Percentiles rank a stretch among this genome's conserved stretches.
These are phyloP conservation scores for Fusarium goolgardi DNA, from an alignment of 2,329 filamentous ascomycete species.

Conservation along the genomic window DNA sequence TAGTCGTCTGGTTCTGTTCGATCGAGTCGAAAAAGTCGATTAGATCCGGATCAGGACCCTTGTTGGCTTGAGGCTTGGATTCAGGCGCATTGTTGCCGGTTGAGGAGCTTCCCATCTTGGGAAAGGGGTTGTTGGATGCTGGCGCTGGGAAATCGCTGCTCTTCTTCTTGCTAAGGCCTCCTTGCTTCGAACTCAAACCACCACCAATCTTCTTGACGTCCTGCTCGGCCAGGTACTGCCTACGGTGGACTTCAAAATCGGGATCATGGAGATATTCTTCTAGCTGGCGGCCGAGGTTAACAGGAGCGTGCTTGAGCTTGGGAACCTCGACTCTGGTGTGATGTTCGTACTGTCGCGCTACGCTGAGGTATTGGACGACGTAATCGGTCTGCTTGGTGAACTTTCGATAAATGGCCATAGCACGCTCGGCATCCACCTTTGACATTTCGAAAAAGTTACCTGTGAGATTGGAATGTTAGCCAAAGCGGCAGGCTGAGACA, in stretches of 20 bases:
- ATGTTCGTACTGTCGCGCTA: constrained; percentile 90
- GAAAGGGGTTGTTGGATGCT: constrained; percentile 59
- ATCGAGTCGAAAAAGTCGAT: constrained; percentile 97
- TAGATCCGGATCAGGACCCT: constrained; percentile 78
- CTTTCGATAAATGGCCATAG: constrained; percentile 89
- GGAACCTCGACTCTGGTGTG: constrained; percentile 94
- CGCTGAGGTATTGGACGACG: constrained; percentile 88
- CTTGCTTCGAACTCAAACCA: constrained; percentile 47
- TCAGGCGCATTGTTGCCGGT: constrained; percentile 48
- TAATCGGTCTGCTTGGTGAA: constrained; percentile 93
- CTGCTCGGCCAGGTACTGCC: constrained; percentile 91
- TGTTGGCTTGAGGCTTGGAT: constrained; percentile 63
- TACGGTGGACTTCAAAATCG: constrained; percentile 92
- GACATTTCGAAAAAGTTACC: constrained; percentile 99
- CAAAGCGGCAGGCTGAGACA: constrained; percentile 19
- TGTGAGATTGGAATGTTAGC: constrained; percentile 53
- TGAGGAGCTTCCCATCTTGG: constrained; percentile 47
- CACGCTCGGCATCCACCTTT: constrained; percentile 89
- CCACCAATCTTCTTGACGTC: constrained; percentile 72
- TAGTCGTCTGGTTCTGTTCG: constrained; percentile 84
- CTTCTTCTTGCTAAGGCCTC: constrained; percentile 51
- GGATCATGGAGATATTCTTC: constrained; percentile 95
- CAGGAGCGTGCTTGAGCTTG: constrained; percentile 96
- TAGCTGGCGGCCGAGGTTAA: constrained; percentile 86
- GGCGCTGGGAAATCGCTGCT: constrained; percentile 54